Evolutionary conservation across 2,329 filamentous ascomycete species (phyloP), one percentile per base, ranked within the genome.

Genomic region (Pseudogymnoascus sp.): DNA sequence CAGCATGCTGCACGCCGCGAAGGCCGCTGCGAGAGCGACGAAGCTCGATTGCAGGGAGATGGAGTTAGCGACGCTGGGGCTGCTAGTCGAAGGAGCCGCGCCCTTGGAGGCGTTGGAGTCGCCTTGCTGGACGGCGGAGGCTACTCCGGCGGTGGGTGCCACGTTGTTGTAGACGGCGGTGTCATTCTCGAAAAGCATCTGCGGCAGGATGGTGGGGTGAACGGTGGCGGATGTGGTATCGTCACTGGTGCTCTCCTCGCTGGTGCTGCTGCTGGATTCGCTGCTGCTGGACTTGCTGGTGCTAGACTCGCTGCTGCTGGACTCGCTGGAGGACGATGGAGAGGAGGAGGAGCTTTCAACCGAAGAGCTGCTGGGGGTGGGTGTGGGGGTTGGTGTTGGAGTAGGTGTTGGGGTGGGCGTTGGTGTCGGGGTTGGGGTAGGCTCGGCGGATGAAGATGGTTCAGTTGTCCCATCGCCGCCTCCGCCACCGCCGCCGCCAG

Each of bases 341-440:
- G 39, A 18, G 23, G 45, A 29, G 1, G 23, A 16, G 11, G 42
- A 47, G 42, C n/a, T 16, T 6, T 4, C 23, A 8, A 4, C 23
- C 1, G 14, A 18, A 21, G 57, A 60, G 57, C 16, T 40, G 57
- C 57, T 60, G 4, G 57, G 31, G 16, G 5, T 37, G 10, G 57
- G 57, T 4, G 64, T 61, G 8, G 61, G 31, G 0, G 67, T 65
- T 26, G 68, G 65, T 59, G 68, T 64, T 23, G 69, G 57, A 4
- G 69, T 70, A 45, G 71, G 62, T 1, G 66, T 68, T 6, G 72
- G 62, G 21, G 67, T 65, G 37, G 26, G 39, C 6, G 63, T 40
- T 45, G 65, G 64, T 8, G 62, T 67, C 34, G 75, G 67, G 4
- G 72, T 63, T n/a, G 72, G 65, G 1, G 71, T 68, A 23, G 73